Base-by-base conservation (phyloP, 1,284 basidiomycete species). In the Xerocomus nothofagi region DNA sequence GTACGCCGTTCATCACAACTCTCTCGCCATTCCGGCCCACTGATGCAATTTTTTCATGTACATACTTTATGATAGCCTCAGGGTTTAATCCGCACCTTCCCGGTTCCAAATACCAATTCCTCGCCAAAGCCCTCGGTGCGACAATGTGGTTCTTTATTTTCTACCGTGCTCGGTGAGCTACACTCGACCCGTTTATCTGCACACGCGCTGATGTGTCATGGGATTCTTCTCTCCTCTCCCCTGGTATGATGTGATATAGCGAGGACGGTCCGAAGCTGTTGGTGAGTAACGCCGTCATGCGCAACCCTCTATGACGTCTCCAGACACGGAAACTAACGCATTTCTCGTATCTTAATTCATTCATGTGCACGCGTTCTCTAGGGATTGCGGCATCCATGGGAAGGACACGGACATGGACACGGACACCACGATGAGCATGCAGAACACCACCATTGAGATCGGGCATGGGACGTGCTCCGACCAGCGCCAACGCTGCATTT, bases 91-190 rank as follows among this genome's bases (percentile, higher is more conserved):
- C 91, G 34, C 91, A 92, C 69, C 76, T 92, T 33, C 90, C 91
- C 34, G 84, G 87, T 20, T 76, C 84, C 61, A 80, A 78, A 63
- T 82, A 93, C 71, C 82, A 80, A 54, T 81, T 92, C 67, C 78
- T 94, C 30, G 81, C 88, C 34, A 94, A 93, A 71, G 81, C 83
- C 44, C 76, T 96, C 50, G 93, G 93, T 50, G 93, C 92, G 32
- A 82, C 85, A 36, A 96, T 96, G 93, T 96, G 92, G 92, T 96
- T 96, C 83, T 97, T 94, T 79, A 91, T 96, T 70, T 95, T 96
- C 77, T 96, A 95, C 73, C 84, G 92, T 53, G 86, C 89, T 57
- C 79, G 92, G 92, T 94, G 63, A 69, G 88, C 78, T 12, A 2
- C 30, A 15, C 20, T 11, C 6, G 32, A 11, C 33, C n/a, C 38